These are phyloP conservation scores for Populus alba DNA, from an alignment of 345 rosid genomes.

Conservation along the genomic window DNA sequence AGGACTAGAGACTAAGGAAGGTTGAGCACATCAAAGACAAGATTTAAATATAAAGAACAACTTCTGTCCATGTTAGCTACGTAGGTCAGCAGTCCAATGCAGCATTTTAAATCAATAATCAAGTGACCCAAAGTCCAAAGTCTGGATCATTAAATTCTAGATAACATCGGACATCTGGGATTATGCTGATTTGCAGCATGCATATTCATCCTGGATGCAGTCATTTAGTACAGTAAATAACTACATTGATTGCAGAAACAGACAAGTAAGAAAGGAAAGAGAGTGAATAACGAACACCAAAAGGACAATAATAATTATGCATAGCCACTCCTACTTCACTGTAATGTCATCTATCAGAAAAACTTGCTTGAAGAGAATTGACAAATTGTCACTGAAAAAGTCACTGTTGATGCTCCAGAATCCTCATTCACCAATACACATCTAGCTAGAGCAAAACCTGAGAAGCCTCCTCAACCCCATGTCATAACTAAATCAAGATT, in stretches of 20 bases:
- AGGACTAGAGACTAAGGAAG: too few species aligned
- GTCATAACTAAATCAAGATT: constrained; percentile 4
- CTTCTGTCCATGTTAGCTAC: neutral
- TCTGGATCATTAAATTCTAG: neutral
- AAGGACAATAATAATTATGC: neutral
- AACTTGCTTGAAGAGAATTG: neutral
- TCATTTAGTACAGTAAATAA: neutral
- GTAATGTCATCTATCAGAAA: neutral
- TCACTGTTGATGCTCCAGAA: neutral
- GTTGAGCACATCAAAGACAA: too few species aligned
- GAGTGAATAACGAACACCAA: neutral
- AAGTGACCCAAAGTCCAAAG: neutral
- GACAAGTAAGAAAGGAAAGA: neutral
- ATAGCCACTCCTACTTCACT: neutral
- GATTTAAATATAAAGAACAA: too few species aligned
- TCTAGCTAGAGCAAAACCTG: neutral
- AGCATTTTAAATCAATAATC: neutral
- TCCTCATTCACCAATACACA: neutral
- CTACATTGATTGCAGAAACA: neutral
- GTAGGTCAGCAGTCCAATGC: neutral
- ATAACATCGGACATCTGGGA: neutral
- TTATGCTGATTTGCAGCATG: neutral
- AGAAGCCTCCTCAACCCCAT: neutral
- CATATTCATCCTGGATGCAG: neutral
- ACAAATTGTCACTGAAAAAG: neutral